These are phyloP conservation scores for Citrus maxima DNA, from an alignment of 345 rosid species.

Conservation along the genomic window DNA sequence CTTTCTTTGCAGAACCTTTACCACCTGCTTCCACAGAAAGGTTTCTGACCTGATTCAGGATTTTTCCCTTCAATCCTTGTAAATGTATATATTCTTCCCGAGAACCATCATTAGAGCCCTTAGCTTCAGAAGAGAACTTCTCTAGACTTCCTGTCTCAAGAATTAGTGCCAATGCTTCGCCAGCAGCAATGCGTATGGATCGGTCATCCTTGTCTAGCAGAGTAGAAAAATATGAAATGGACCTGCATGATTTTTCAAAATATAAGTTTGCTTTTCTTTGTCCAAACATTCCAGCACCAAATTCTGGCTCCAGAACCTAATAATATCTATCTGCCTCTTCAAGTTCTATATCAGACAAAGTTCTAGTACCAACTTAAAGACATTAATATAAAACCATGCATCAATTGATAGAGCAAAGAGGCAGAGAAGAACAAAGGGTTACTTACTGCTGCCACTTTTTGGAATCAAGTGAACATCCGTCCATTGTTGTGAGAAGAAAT, in stretches of 20 bases:
- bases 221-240: constrained; percentile 62
- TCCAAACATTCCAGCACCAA: neutral
- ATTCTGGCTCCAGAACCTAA: neutral
- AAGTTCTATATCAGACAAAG: neutral
- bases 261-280: neutral
- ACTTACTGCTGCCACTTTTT: constrained; percentile 87
- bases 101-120: constrained; percentile 36
- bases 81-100: constrained; percentile 45
- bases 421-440: neutral
- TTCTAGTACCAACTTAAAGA: neutral
- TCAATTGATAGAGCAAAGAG: neutral
- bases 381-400: neutral
- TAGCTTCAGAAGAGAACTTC: constrained; percentile 52
- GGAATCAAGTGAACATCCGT: constrained; percentile 47
- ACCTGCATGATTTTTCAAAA: constrained; percentile 44
- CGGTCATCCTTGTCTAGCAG: constrained; percentile 88
- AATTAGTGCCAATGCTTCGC: constrained; percentile 82
- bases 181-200: constrained; percentile 86
- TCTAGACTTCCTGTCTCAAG: constrained; percentile 72
- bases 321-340: neutral
- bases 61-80: constrained; percentile 66
- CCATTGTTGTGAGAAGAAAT: constrained; percentile 74
- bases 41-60: constrained; percentile 62
- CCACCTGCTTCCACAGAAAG: constrained; percentile 93
- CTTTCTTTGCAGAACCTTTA: constrained; percentile 90